phyloP scores from a whole-genome alignment of 2,329 filamentous ascomycete species.

The Pyricularia grisea region DNA sequence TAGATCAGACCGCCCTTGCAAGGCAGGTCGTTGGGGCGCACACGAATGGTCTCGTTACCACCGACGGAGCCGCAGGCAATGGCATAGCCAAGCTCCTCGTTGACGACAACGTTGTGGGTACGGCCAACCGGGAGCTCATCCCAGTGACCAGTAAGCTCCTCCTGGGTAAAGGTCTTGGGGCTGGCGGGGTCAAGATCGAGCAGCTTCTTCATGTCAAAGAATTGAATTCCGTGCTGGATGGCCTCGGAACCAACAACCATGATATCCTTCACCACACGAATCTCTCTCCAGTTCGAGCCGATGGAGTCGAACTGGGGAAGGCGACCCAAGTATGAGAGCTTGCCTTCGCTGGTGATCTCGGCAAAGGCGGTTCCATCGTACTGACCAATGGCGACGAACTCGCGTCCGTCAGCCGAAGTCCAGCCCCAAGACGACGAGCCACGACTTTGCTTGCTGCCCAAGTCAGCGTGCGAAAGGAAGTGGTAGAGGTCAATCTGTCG shows the following conservation, averaged over 20 bases:
- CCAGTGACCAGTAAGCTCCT: slow-evolving; percentile 2
- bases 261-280: slow-evolving; percentile 28
- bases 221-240: slow-evolving; percentile 44
- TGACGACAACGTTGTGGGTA: slow-evolving; percentile 6
- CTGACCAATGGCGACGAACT: slow-evolving; percentile 45
- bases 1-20: slow-evolving; percentile 49
- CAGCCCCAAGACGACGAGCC: slow-evolving; percentile 24
- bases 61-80: slow-evolving; percentile 26
- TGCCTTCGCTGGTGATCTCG: slow-evolving; percentile 39
- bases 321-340: slow-evolving; percentile 41
- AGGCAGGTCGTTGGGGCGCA: slow-evolving; percentile 26
- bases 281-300: slow-evolving; percentile 36
- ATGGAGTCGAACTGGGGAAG: slow-evolving; percentile 29
- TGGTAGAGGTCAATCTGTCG: slow-evolving; percentile 3
- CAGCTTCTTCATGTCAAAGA: slow-evolving; percentile 53
- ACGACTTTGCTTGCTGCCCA: neutral
- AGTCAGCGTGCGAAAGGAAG: slow-evolving; percentile 2
- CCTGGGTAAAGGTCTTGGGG: slow-evolving; percentile 11
- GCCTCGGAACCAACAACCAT: slow-evolving; percentile 31
- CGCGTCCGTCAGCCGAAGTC: slow-evolving; percentile 41
- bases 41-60: slow-evolving; percentile 6
- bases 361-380: slow-evolving; percentile 44
- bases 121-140: slow-evolving; percentile 3
- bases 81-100: slow-evolving; percentile 26
- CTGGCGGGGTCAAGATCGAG: slow-evolving; percentile 32